These are phyloP conservation scores for Neurospora cerealis DNA, from an alignment of 495 filamentous ascomycete species.

Conservation along the genomic window DNA sequence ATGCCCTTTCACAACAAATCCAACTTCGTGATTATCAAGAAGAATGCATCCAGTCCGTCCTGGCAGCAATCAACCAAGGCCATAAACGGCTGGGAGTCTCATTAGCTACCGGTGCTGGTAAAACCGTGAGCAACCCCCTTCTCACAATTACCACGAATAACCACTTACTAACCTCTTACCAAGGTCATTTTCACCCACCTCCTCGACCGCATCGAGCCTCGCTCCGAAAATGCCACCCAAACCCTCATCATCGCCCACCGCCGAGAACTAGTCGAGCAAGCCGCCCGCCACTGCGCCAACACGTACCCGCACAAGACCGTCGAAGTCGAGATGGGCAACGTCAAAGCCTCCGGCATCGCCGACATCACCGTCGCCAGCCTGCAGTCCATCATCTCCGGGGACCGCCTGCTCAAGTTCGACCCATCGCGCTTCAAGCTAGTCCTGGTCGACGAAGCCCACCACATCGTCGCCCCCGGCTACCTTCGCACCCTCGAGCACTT, in stretches of 20 bases:
- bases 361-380: conserved; percentile 95
- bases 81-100: conserved; percentile 80
- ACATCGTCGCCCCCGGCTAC: conserved; percentile 81
- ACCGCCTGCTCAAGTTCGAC: conserved; percentile 73
- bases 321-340: conserved; percentile 83
- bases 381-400: conserved; percentile 62
- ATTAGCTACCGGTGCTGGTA: conserved; percentile 83
- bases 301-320: conserved; percentile 71
- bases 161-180: not conserved
- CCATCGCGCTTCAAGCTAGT: conserved; percentile 75
- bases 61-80: conserved; percentile 59
- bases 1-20: conserved; percentile 20
- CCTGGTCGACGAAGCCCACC: conserved; percentile 96
- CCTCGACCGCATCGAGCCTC: conserved; percentile 63
- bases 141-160: not conserved
- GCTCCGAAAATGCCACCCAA: conserved; percentile 49
- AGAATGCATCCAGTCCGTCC: conserved; percentile 81
- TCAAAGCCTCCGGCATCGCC: conserved; percentile 61
- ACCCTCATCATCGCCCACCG: conserved; percentile 90
- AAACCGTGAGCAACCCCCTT: conserved; percentile 54
- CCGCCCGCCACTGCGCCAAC: conserved; percentile 66
- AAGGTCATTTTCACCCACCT: conserved; percentile 94
- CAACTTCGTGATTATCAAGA: conserved; percentile 70
- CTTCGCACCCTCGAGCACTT: conserved; percentile 65
- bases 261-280: conserved; percentile 92